phyloP scores from a whole-genome alignment of 805 yeast genomes.

The Ogataea trehalophila region DNA sequence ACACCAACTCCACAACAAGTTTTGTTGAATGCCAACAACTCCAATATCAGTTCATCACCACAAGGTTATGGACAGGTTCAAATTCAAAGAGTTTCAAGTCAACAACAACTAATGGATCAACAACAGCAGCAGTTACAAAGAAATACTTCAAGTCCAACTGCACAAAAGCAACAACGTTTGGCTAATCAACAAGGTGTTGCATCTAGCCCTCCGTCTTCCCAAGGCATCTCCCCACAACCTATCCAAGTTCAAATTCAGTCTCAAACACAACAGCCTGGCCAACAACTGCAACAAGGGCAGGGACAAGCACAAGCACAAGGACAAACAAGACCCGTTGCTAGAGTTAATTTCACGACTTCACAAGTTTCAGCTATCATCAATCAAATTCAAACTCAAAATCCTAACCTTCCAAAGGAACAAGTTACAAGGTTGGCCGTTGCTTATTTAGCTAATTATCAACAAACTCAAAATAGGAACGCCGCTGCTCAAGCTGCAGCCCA shows the following conservation, averaged over 20 bases:
- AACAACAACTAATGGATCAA: constrained; percentile 3
- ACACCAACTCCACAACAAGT: constrained; percentile 21
- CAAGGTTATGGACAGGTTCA: constrained; percentile 9
- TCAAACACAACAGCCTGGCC: background rate
- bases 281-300: constrained; percentile 13
- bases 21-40: constrained; percentile 5
- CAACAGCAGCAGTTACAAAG: constrained; percentile 21
- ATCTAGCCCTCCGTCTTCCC: constrained; percentile 9
- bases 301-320: constrained; percentile 8
- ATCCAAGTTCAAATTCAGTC: constrained; percentile 1
- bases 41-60: constrained; percentile 7
- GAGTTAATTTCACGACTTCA: constrained; percentile 44
- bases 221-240: constrained; percentile 4
- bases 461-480: constrained; percentile 37
- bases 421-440: constrained; percentile 64
- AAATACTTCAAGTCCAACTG: constrained; percentile 4
- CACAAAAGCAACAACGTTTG: background rate
- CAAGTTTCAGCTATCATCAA: constrained; percentile 63
- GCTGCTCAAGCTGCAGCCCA: constrained; percentile 24
- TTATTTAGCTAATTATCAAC: constrained; percentile 54
- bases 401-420: constrained; percentile 56
- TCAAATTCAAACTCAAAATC: constrained; percentile 63
- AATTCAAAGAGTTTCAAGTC: constrained; percentile 9
- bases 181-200: constrained; percentile 1
- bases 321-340: constrained; percentile 9